Conservation (phyloP, 805 yeast genomes). For the Maudiozyma serrabonitensis region DNA sequence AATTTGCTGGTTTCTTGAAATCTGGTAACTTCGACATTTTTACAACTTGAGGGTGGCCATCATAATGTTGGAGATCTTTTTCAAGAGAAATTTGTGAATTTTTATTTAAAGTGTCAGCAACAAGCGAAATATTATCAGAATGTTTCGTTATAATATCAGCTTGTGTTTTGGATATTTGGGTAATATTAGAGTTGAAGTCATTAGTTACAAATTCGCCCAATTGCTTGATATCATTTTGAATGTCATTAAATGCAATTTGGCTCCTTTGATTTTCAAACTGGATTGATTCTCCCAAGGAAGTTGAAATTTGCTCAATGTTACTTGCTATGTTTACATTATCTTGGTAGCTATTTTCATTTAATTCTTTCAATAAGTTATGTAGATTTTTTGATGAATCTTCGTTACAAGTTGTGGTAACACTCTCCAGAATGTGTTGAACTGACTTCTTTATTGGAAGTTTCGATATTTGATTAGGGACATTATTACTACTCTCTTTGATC, state of each 20-base stretch:
- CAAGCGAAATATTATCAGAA: background rate
- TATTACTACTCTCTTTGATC: background rate
- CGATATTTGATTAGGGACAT: background rate
- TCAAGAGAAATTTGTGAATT: background rate
- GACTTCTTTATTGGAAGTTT: background rate
- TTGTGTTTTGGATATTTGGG: slow-evolving; percentile 13
- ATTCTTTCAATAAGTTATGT: background rate
- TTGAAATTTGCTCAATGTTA: background rate
- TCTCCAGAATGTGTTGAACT: background rate
- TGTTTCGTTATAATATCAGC: slow-evolving; percentile 5
- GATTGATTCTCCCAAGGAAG: background rate
- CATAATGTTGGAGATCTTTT: background rate
- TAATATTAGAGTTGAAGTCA: slow-evolving; percentile 6
- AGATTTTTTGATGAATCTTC: background rate
- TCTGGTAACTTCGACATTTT: slow-evolving; percentile 6
- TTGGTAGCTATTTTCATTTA: background rate
- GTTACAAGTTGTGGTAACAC: background rate
- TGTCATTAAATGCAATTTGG: background rate
- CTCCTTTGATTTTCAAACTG: background rate
- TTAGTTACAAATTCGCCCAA: slow-evolving; percentile 3
- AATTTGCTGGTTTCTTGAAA: slow-evolving; percentile 9
- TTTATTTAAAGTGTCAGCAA: background rate
- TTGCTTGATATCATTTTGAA: background rate
- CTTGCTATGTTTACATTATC: background rate
- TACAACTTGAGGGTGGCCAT: background rate